Conservation (phyloP, 1,139 yeast species). For the Sugiyamaella sp. region DNA sequence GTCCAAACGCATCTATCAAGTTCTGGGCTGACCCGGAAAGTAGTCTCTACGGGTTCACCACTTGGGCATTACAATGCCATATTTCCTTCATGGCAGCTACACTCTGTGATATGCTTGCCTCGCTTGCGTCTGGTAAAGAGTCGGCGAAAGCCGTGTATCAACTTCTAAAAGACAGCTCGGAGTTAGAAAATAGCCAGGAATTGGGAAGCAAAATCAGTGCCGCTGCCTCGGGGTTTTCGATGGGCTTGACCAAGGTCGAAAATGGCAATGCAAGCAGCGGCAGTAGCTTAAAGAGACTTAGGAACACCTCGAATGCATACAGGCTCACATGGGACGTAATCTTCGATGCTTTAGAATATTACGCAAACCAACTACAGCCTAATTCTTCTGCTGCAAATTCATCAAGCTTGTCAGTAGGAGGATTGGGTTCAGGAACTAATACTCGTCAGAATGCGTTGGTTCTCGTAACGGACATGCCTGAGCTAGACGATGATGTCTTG, state of each 20-base stretch:
- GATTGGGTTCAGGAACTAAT: slow-evolving; percentile 1
- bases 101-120: slow-evolving; percentile 75
- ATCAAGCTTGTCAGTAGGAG: slow-evolving; percentile 9
- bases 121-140: slow-evolving; percentile 65
- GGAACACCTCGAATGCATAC: slow-evolving; percentile 1
- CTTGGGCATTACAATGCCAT: slow-evolving; percentile 86
- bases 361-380: slow-evolving; percentile 50
- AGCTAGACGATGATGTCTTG: slow-evolving; percentile 64
- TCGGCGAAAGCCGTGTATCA: slow-evolving; percentile 54
- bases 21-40: slow-evolving; percentile 77
- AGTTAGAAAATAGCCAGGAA: background rate
- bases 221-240: slow-evolving; percentile 19
- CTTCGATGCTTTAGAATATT: slow-evolving; percentile 58
- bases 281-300: slow-evolving; percentile 20
- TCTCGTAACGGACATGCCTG: slow-evolving; percentile 14
- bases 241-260: slow-evolving; percentile 11
- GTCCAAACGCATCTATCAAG: slow-evolving; percentile 59
- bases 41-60: slow-evolving; percentile 70
- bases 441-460: slow-evolving; percentile 7
- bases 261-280: background rate
- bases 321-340: slow-evolving; percentile 58
- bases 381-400: slow-evolving; percentile 9
- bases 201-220: slow-evolving; percentile 14
- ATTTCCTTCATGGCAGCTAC: slow-evolving; percentile 84
- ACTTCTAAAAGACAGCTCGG: slow-evolving; percentile 37